These are phyloP conservation scores for Berberis vulgaris DNA, from an alignment of 164 flowering plant species.

Conservation along the genomic window DNA sequence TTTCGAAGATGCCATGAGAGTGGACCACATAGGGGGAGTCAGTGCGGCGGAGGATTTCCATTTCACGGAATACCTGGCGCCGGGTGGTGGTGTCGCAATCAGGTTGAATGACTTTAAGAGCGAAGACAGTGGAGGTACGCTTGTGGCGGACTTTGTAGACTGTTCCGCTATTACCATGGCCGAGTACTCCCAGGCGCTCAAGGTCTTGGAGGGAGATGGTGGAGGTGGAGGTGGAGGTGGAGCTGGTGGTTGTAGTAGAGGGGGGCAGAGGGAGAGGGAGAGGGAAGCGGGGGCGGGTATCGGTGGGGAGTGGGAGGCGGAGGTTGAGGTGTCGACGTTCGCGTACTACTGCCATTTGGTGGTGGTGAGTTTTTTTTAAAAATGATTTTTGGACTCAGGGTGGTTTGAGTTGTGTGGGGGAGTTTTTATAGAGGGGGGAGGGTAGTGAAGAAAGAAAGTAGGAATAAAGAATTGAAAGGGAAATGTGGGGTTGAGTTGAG, in stretches of 20 bases:
- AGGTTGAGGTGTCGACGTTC: slow-evolving; percentile 42
- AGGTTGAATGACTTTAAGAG: slow-evolving; percentile 51
- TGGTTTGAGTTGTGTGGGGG: no score
- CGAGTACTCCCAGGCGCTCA: slow-evolving; percentile 50
- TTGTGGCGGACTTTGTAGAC: slow-evolving; percentile 68
- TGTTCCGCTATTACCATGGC: slow-evolving; percentile 78
- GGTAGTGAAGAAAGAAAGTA: no score
- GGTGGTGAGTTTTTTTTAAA: neutral
- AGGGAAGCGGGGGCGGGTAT: slow-evolving; percentile 29
- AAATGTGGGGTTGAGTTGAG: no score
- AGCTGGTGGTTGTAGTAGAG: neutral
- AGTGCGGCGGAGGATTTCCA: slow-evolving; percentile 58
- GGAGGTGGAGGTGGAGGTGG: neutral
- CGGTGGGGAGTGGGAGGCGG: slow-evolving; percentile 25
- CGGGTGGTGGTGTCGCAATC: slow-evolving; percentile 37
- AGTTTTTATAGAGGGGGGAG: no score
- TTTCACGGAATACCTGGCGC: slow-evolving; percentile 50
- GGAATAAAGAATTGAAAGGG: no score
- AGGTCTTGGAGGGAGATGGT: slow-evolving; percentile 22
- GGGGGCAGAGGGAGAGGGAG: slow-evolving; percentile 25
- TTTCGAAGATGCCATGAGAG: slow-evolving; percentile 28
- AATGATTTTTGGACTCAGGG: neutral
- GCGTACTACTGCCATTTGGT: slow-evolving; percentile 38
- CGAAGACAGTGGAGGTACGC: slow-evolving; percentile 38
- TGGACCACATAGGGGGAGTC: slow-evolving; percentile 55